These are phyloP conservation scores for Spergularia bocconei DNA, from an alignment of 148 eudicot genomes.

Conservation along the genomic window DNA sequence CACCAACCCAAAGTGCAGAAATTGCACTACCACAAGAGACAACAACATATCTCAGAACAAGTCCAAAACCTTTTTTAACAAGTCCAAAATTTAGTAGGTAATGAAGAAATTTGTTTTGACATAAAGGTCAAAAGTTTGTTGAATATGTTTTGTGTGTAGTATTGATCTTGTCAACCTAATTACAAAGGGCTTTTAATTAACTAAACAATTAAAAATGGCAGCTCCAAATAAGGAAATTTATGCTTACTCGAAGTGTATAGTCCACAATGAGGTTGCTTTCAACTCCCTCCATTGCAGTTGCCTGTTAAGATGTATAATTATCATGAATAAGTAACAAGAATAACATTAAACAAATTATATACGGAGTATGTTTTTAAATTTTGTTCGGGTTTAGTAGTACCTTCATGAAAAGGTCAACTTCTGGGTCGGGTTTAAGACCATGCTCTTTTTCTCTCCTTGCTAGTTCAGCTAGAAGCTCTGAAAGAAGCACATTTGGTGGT, in stretches of 20 bases:
- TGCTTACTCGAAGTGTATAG: conserved; percentile 77
- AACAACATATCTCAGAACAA: background rate
- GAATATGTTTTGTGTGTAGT: background rate
- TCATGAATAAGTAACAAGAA: background rate
- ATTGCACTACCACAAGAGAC: background rate
- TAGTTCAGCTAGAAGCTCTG: conserved; percentile 75
- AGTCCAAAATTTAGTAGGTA: conserved; percentile 21
- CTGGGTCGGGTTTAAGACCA: conserved; percentile 88
- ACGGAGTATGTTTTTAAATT: background rate
- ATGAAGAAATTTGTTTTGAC: conserved; percentile 10
- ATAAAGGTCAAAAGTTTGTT: conserved; percentile 3
- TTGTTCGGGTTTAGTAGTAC: conserved; percentile 29
- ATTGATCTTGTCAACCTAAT: conserved; percentile 23
- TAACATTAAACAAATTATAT: background rate
- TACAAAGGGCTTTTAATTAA: background rate
- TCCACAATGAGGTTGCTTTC: conserved; percentile 88
- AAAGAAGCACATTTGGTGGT: background rate
- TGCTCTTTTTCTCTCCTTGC: conserved; percentile 71
- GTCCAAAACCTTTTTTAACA: background rate
- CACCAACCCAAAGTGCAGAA: conserved; percentile 31
- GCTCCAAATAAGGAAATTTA: background rate
- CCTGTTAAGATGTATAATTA: conserved; percentile 35
- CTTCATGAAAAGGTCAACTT: conserved; percentile 96
- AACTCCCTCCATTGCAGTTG: conserved; percentile 87
- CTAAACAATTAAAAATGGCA: background rate